phyloP scores from a whole-genome alignment of 1,139 yeast genomes.

The Magnusiomyces tetraspermus region DNA sequence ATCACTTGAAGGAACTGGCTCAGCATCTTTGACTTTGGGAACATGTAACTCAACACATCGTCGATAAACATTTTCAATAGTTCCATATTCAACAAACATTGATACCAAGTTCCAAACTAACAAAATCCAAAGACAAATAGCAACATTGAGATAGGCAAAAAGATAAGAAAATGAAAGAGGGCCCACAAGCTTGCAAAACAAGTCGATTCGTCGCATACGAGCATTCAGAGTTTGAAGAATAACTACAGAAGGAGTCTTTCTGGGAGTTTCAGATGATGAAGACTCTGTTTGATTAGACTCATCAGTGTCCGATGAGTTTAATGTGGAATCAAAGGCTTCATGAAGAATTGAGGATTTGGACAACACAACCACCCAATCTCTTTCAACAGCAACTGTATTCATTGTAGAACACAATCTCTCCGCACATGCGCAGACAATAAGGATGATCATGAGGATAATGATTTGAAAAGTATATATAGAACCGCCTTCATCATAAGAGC shows the following conservation, averaged over 20 bases:
- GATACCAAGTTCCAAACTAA: slow-evolving; percentile 27
- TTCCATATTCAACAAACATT: slow-evolving; percentile 28
- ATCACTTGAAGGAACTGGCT: not conserved
- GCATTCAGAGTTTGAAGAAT: slow-evolving; percentile 29
- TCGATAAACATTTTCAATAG: slow-evolving; percentile 30
- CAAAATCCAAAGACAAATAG: slow-evolving; percentile 22
- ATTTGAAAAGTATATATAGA: slow-evolving; percentile 10
- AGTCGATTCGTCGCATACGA: slow-evolving; percentile 32
- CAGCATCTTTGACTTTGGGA: not conserved
- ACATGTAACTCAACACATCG: slow-evolving; percentile 21
- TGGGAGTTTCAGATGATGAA: not conserved
- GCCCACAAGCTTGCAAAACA: slow-evolving; percentile 33
- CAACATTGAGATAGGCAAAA: slow-evolving; percentile 22
- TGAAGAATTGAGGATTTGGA: slow-evolving; percentile 19
- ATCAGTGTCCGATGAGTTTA: not conserved
- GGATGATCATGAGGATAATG: slow-evolving; percentile 16
- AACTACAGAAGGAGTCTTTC: not conserved
- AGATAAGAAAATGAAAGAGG: slow-evolving; percentile 33
- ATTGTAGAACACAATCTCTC: slow-evolving; percentile 32
- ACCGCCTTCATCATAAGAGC: not conserved
- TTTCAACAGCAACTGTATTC: slow-evolving; percentile 34
- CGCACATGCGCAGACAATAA: slow-evolving; percentile 29
- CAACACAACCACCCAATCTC: slow-evolving; percentile 37
- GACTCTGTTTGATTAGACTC: not conserved
- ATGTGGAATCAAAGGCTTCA: not conserved